A percentile compares a stretch with the other conserved stretches of the same genome.
phyloP scores from a whole-genome alignment of 1,284 basidiomycete genomes.

The Malassezia yamatoensis region DNA sequence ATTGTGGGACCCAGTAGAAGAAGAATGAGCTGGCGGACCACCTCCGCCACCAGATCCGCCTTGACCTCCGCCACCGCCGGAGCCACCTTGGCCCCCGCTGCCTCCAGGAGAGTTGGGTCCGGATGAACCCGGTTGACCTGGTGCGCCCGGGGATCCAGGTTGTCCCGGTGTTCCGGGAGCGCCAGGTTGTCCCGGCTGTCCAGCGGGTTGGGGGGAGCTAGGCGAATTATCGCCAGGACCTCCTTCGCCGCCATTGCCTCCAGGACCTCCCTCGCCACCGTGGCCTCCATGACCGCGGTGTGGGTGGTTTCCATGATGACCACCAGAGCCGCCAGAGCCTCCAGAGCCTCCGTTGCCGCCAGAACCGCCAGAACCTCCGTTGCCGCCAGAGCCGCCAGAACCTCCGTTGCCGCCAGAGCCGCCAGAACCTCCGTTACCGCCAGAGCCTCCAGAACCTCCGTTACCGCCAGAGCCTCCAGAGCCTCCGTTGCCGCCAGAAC shows the following conservation, averaged over 20 bases:
- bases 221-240: neutral
- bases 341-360: conserved; percentile 2
- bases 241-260: conserved; percentile 13
- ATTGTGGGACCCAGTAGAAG: no score
- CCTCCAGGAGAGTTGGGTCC: neutral
- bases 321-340: conserved; percentile 7
- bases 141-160: neutral
- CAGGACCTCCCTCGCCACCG: conserved; percentile 8
- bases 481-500: conserved; percentile 7
- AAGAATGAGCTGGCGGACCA: no score
- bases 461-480: conserved; percentile 13
- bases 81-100: neutral
- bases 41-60: neutral
- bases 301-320: conserved; percentile 10
- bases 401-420: conserved; percentile 6
- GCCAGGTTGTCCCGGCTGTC: neutral
- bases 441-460: neutral
- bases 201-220: neutral
- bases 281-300: conserved; percentile 9
- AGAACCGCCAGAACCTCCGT: neutral
- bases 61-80: neutral
- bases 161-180: neutral
- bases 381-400: conserved; percentile 7
- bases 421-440: conserved; percentile 8
- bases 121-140: neutral